A percentile compares a stretch with the other conserved stretches of the same genome.
These are phyloP conservation scores for Plasmopara muralis DNA, from an alignment of 352 stramenopile genomes.

Conservation along the genomic window DNA sequence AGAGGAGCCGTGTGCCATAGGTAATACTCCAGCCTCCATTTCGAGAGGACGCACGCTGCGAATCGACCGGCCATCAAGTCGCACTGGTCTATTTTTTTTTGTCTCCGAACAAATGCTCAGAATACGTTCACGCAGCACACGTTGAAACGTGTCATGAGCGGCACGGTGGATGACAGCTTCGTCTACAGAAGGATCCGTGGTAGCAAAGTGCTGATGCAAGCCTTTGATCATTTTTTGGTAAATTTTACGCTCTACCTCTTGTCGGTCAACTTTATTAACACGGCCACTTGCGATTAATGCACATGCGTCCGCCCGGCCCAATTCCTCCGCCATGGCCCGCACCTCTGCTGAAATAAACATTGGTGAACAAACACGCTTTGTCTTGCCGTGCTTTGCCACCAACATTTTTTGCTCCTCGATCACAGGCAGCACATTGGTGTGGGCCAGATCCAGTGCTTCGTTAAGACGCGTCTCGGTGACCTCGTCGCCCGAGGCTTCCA, in stretches of 20 bases:
- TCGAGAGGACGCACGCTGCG: constrained; percentile 80
- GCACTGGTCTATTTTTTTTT: constrained; percentile 38
- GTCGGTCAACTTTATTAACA: constrained; percentile 51
- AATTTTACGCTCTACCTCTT: constrained; percentile 56
- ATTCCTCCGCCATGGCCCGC: constrained; percentile 45
- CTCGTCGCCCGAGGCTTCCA: constrained; percentile 80
- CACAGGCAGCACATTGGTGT: constrained; percentile 43
- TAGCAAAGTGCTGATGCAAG: constrained; percentile 47
- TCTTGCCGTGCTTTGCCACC: constrained; percentile 44
- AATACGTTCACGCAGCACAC: constrained; percentile 59
- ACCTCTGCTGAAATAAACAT: constrained; percentile 44
- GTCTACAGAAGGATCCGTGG: constrained; percentile 22
- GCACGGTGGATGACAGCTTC: constrained; percentile 53
- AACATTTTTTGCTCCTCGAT: constrained; percentile 64
- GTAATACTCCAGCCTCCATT: constrained; percentile 82
- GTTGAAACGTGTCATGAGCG: constrained; percentile 75
- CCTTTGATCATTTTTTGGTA: constrained; percentile 65
- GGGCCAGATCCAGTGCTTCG: constrained; percentile 72
- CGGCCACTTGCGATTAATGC: constrained; percentile 26
- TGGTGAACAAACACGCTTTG: constrained; percentile 56
- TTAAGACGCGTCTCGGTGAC: constrained; percentile 65
- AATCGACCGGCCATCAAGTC: constrained; percentile 81
- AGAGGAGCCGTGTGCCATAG: constrained; percentile 85
- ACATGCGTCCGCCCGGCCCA: constrained; percentile 43
- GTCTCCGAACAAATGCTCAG: constrained; percentile 27